Evolutionary conservation across 768 basidiomycete genomes (phyloP).

Genomic region (Tricholoma terreum): DNA sequence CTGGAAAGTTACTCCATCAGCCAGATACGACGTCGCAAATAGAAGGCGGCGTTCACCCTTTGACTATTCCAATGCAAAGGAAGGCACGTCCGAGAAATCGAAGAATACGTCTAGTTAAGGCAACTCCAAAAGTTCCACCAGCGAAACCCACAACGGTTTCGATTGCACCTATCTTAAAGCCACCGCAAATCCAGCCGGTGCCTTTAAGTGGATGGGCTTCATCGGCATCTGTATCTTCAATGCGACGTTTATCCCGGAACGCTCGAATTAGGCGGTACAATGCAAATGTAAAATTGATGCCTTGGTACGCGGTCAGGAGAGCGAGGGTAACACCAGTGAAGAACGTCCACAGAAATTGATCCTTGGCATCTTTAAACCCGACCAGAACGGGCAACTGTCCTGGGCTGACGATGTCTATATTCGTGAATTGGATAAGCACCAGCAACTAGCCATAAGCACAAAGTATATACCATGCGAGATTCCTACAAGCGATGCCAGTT

Average conservation of each 20-base stretch:
- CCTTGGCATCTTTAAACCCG: constrained; percentile 36
- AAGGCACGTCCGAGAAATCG: constrained; percentile 51
- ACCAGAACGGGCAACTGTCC: constrained; percentile 24
- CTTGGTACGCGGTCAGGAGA: constrained; percentile 56
- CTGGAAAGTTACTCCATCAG: constrained; percentile 27
- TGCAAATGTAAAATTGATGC: constrained; percentile 52
- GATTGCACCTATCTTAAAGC: constrained; percentile 58
- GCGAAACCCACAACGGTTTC: constrained; percentile 68
- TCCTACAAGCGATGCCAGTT: constrained; percentile 63
- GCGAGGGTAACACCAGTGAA: constrained; percentile 61
- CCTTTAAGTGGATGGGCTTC: constrained; percentile 54
- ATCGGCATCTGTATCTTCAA: constrained; percentile 44
- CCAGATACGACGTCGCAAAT: neutral
- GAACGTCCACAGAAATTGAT: constrained; percentile 48
- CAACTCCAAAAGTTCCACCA: constrained; percentile 46
- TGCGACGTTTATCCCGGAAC: constrained; percentile 47
- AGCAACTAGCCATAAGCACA: neutral
- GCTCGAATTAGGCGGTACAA: constrained; percentile 56
- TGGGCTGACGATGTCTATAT: constrained; percentile 9
- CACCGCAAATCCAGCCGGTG: constrained; percentile 61
- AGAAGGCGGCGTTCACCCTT: constrained; percentile 50
- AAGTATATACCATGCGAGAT: constrained; percentile 49
- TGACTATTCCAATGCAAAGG: constrained; percentile 59
- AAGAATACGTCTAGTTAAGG: constrained; percentile 56
- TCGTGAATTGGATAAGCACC: neutral